phyloP scores from a whole-genome alignment of 345 rosid genomes.

The Toxicodendron radicans region DNA sequence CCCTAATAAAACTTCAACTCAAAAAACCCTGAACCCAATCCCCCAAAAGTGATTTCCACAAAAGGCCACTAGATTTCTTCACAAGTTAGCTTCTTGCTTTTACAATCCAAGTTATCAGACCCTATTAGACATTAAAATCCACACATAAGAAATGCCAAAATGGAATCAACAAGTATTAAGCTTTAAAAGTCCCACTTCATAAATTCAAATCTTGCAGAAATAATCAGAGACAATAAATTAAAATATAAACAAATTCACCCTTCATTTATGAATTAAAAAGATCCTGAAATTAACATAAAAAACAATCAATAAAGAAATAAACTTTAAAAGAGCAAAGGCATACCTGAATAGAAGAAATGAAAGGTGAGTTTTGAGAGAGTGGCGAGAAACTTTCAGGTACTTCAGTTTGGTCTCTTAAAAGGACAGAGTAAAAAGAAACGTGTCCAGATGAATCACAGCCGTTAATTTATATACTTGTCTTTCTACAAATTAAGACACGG shows the following conservation, averaged over 20 bases:
- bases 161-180: not conserved
- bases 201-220: conserved; percentile 1
- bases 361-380: not conserved
- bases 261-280: too few relatives aligned
- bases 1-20: conserved; percentile 1
- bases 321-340: not conserved
- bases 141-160: not conserved
- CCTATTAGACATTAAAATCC: conserved; percentile 7
- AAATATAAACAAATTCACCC: too few relatives aligned
- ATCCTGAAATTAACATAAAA: not conserved
- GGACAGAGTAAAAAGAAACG: not conserved
- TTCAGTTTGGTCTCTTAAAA: not conserved
- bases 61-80: not conserved
- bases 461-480: not conserved
- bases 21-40: not conserved
- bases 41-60: conserved; percentile 5
- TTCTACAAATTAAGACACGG: not conserved
- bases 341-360: conserved; percentile 1
- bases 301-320: not conserved
- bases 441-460: conserved; percentile 6
- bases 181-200: not conserved
- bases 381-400: not conserved
- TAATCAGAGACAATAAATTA: not conserved
- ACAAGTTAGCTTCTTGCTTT: not conserved
- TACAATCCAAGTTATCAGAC: not conserved